Evolutionary conservation across 2,329 filamentous ascomycete species (phyloP).

Genomic region (Seiridium cupressi): DNA sequence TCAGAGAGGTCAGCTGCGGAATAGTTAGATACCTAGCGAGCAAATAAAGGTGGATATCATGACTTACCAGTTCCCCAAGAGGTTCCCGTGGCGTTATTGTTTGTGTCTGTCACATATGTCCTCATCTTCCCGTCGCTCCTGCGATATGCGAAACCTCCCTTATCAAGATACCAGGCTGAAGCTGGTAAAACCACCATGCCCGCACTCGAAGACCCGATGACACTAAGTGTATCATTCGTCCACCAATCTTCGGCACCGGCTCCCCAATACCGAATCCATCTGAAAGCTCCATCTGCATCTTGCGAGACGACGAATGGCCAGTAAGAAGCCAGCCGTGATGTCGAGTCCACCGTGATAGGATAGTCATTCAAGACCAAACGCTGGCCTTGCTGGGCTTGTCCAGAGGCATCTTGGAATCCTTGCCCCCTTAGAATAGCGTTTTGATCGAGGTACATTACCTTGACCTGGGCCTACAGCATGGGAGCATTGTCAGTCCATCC

Average conservation of each 20-base stretch:
- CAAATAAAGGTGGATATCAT: not conserved
- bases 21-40: not conserved
- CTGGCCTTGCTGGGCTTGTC: not conserved
- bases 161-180: constrained; percentile 11
- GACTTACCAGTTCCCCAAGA: constrained; percentile 17
- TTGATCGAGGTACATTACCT: constrained; percentile 3
- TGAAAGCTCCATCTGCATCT: not conserved
- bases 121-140: constrained; percentile 16
- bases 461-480: not conserved
- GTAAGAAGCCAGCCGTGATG: constrained; percentile 6
- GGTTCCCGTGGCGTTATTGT: constrained; percentile 8
- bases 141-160: constrained; percentile 16
- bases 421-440: not conserved
- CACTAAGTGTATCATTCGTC: constrained; percentile 11
- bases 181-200: constrained; percentile 15
- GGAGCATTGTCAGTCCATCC: not conserved
- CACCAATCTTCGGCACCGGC: not conserved
- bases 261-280: constrained; percentile 8
- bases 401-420: not conserved
- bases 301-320: constrained; percentile 9
- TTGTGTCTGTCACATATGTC: constrained; percentile 13
- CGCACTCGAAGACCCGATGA: constrained; percentile 11
- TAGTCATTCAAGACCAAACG: constrained; percentile 1
- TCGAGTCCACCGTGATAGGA: not conserved
- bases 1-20: not conserved